Evolutionary conservation across 192 early-diverging fungal species (phyloP), one percentile per base, ranked within the genome.

Genomic region (Coemansia sp.): DNA sequence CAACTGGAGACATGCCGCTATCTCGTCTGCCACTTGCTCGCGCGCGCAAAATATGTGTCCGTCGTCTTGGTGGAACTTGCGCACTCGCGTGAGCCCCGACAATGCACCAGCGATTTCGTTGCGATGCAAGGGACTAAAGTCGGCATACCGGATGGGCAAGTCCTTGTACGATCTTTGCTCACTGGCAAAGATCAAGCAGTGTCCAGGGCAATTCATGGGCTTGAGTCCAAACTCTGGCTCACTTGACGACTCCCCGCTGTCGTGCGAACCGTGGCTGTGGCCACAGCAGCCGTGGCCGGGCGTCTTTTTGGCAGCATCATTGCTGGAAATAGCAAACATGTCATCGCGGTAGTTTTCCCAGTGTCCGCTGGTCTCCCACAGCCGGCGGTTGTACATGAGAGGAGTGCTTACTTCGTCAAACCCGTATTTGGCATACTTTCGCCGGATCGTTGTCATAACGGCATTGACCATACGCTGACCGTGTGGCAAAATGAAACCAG

Each of bases 141-240:
- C 96, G 6, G 95, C 95, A 42, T 91, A 82, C 16, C 95, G 90
- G 26, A 96, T 80, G 19, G 96, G 96, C 55, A 98, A 78, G 69
- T 98, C 96, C 40, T 89, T 84, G 62, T 95, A 96, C 0, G 95
- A 96, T 21, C 91, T 86, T 44, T 86, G 87, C 17, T 87, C 86
- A 70, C 87, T 91, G 49, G 88, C 91, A 85, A 94, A 97, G 8
- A 97, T 89, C 68, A 97, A 67, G 73, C 96, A 98, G 74, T 98
- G 96, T 2, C 95, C 95, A 2, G 96, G 96, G 68, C 96, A 98
- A 74, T 98, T 98, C 96, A 98, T 98, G 11, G 96, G 96, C 71
- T 98, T 98, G n/a, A 98, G 84, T 8, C 93, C 93, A 83, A 89
- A 90, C 19, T 90, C 68, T 35, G 89, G 86, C 39, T 90, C 90